Evolutionary conservation across 208 protist species (phyloP).

Genomic region (Plasmodiophora brassicae): DNA sequence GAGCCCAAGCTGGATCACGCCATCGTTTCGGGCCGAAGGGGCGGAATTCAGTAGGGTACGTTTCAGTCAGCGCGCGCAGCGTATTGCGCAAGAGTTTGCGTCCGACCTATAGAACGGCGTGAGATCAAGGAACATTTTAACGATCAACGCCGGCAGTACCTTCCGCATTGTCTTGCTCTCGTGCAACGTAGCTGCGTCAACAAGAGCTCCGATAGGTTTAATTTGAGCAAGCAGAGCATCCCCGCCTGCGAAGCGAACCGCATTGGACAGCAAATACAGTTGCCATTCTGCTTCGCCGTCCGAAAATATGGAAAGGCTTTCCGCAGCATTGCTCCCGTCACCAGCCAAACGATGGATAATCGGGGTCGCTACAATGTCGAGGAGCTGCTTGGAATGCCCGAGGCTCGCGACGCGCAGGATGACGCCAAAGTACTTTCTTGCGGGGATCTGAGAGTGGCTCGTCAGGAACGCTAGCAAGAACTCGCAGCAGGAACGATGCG

Average conservation of each 20-base stretch:
- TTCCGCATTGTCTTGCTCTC: not conserved
- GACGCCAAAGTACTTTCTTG: constrained; percentile 22
- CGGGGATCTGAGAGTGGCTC: not conserved
- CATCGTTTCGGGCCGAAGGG: not conserved
- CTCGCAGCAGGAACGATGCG: not conserved
- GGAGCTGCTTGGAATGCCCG: not conserved
- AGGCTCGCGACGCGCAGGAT: not conserved
- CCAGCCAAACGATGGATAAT: not conserved
- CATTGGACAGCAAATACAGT: not conserved
- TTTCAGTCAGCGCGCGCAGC: not conserved
- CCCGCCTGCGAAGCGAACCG: not conserved
- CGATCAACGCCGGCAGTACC: too few relatives aligned
- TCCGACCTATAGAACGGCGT: too few relatives aligned
- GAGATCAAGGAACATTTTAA: too few relatives aligned
- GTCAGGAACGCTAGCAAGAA: not conserved
- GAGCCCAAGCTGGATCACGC: not conserved
- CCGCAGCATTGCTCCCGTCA: not conserved
- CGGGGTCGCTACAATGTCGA: not conserved
- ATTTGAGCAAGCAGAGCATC: not conserved
- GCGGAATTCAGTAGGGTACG: not conserved
- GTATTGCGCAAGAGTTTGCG: not conserved
- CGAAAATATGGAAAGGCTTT: not conserved
- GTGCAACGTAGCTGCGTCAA: not conserved
- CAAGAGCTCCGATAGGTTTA: not conserved
- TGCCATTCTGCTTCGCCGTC: not conserved